Evolutionary conservation across 352 stramenopile genomes (phyloP).

Genomic region (Thalassiosira ordinaria): DNA sequence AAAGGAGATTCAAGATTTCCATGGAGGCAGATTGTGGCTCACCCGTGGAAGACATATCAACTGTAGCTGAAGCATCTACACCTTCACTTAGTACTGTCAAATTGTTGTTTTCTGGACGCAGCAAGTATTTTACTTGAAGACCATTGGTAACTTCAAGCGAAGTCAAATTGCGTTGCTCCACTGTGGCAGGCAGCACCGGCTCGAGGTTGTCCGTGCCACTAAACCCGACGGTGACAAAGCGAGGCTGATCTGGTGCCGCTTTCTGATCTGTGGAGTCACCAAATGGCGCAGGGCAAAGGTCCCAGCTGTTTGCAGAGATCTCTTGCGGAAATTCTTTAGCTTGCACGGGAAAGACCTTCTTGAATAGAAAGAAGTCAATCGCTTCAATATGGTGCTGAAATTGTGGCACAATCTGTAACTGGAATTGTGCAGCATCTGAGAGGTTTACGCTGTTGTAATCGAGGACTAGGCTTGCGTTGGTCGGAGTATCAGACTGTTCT

Average conservation of each 20-base stretch:
- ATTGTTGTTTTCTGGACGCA: slow-evolving; percentile 2
- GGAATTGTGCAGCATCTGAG: background rate
- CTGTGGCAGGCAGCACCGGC: background rate
- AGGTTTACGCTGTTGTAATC: slow-evolving; percentile 5
- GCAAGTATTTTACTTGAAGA: slow-evolving; percentile 1
- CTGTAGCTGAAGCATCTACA: background rate
- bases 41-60: too few species aligned
- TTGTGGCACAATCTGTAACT: background rate
- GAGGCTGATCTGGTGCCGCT: background rate
- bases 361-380: slow-evolving; percentile 16
- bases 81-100: background rate
- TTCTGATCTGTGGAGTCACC: background rate
- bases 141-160: slow-evolving; percentile 7
- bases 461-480: slow-evolving; percentile 1
- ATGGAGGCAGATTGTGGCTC: background rate
- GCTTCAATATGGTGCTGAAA: slow-evolving; percentile 13
- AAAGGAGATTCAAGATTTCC: background rate
- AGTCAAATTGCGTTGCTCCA: background rate
- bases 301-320: background rate
- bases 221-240: slow-evolving; percentile 9
- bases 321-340: slow-evolving; percentile 26
- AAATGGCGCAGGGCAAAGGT: background rate
- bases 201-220: background rate
- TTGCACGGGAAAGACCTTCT: slow-evolving; percentile 13
- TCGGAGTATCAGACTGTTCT: too few species aligned